Evolutionary conservation across 768 basidiomycete genomes (phyloP), one percentile per base, ranked within the genome.

Genomic region (Scleroderma citrinum): DNA sequence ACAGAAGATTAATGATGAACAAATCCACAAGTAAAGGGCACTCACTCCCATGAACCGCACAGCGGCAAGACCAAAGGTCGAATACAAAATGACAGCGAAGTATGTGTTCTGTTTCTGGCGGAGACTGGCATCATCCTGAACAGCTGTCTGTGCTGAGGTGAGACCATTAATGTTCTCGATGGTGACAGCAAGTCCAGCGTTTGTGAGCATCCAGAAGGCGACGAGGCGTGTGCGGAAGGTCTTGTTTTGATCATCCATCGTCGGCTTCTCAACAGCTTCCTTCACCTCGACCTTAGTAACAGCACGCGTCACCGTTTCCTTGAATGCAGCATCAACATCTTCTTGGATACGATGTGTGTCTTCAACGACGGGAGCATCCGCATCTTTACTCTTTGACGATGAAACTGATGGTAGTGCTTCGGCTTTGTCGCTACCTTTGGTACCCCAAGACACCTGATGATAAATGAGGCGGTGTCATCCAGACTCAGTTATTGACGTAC

Each of bases 401-500:
- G 86, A 87, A 16, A 95, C 81, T 0, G 92, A 88, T 2, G 94
- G 94, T 8, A 97, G 73, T 3, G 85, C 85, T 59, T 96, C 94
- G 3, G 85, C 93, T 66, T 94, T 94, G 71, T 97, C 95, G 48
- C 84, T 87, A 43, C 91, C 92, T 70, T 94, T 93, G 10, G 92
- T 95, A 69, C 92, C 92, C 92, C 93, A 94, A 13, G 86, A 89
- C 17, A 91, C 86, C 80, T 86, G 51, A 53, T 46, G 47, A 31
- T 36, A 21, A 37, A 19, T 53, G 24, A 45, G 42, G 40, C 31
- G 34, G 5, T 11, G 5, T 13, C 14, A 1, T 32, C 24, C 26
- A n/a, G 34, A 39, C 16, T 43, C 40, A 38, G 38, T 11, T 20
- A 21, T 48, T 43, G 2, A 66, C 76, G 40, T 53, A 88, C 88